Evolutionary conservation across 305 asterid species (phyloP), one percentile per base, ranked within the genome.

Genomic region (Fraxinus baroniana): DNA sequence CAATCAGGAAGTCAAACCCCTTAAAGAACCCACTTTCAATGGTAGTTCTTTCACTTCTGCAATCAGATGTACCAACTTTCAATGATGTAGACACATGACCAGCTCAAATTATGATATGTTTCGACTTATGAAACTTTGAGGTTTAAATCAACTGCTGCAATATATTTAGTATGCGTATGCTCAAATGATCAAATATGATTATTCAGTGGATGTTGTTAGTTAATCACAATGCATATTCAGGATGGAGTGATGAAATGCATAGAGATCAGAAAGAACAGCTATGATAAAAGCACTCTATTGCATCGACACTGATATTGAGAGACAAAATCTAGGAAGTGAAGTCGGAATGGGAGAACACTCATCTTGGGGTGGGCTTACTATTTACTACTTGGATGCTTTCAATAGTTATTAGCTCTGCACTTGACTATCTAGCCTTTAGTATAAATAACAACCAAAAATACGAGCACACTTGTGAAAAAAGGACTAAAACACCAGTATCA

Each of bases 1-100:
- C 3, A 81, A 74, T 66, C 80, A 46, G 85, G 85, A 20, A 76
- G 85, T 83, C 87, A 87, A 83, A 78, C 72, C 66, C 79, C 32
- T 4, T 33, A 72, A 86, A 89, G 74, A 83, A 78, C 89, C 89
- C 91, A 89, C 90, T 85, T 84, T 86, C 86, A 74, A 73, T 75
- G 92, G 92, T 85, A 83, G 82, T 80, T 81, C 80, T 83, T 73
- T 46, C 73, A 82, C 79, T 84, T 87, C 57, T 83, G 80, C 87
- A 85, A 83, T 83, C 84, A 44, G 72, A 64, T 81, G 73, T 60
- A 71, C 77, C 77, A 81, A 55, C 77, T 60, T 76, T 85, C 87
- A 79, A 85, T 82, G 13, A 22, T 62, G 18, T n/a, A 28, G 74
- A 24, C 12, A 26, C 74, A 26, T 66, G 32, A 22, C 37, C 74